Evolutionary conservation across 768 basidiomycete genomes (phyloP).

Genomic region (Phaeolepiota aurea): DNA sequence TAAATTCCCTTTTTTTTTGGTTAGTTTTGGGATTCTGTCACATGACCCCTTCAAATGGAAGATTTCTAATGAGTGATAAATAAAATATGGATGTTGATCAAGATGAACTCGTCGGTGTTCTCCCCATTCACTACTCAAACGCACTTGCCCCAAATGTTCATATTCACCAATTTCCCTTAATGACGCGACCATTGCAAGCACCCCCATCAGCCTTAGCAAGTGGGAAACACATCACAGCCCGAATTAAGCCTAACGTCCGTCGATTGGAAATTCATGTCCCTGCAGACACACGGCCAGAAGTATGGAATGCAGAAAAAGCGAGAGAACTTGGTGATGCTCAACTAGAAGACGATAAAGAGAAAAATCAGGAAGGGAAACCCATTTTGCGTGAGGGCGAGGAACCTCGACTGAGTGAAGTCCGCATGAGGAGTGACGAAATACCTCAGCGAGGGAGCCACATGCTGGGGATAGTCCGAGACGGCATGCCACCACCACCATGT

Average conservation of each 20-base stretch:
- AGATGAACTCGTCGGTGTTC: slow-evolving; percentile 56
- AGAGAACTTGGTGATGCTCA: slow-evolving; percentile 58
- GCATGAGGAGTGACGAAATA: slow-evolving; percentile 68
- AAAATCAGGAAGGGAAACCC: slow-evolving; percentile 50
- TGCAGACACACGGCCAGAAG: slow-evolving; percentile 70
- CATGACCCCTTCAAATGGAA: no score
- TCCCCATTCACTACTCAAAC: slow-evolving; percentile 71
- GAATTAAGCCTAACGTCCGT: slow-evolving; percentile 55
- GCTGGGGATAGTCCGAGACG: slow-evolving; percentile 69
- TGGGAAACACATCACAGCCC: slow-evolving; percentile 72
- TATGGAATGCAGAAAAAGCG: slow-evolving; percentile 71
- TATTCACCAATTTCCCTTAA: slow-evolving; percentile 75
- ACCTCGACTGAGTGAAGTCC: slow-evolving; percentile 58
- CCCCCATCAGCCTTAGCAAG: slow-evolving; percentile 67
- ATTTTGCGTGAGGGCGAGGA: slow-evolving; percentile 43
- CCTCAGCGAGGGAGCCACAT: slow-evolving; percentile 59
- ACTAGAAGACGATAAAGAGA: slow-evolving; percentile 70
- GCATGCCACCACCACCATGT: no score
- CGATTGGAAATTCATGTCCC: slow-evolving; percentile 76
- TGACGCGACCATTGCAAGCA: slow-evolving; percentile 62
- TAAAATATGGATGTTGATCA: slow-evolving; percentile 21
- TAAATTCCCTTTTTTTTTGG: no score
- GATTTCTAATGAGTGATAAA: no score
- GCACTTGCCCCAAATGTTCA: slow-evolving; percentile 56
- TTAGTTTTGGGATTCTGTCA: no score